Base-by-base conservation (phyloP, 148 eudicot genomes). In the Dysphania ambrosioides region DNA sequence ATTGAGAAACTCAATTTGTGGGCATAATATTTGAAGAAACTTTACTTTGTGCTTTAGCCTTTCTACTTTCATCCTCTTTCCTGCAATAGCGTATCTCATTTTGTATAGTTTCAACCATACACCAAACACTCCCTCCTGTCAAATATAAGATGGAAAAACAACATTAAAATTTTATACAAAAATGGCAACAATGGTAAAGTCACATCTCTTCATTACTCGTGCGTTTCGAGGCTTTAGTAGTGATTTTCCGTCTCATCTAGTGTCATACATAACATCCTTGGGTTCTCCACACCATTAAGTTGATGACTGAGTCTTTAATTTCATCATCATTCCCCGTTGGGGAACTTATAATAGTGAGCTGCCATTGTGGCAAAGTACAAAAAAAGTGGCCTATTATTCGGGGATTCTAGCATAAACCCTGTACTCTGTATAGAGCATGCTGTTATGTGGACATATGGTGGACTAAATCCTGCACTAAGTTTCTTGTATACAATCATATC, bases 111-210 rank as follows among this genome's bases (percentile, higher is more conserved):
- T 81, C 60, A 88, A 24, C 95, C 97, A 94, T 2, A 80, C 86
- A 23, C 84, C 86, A 65, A 89, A 87, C 76, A 88, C 8, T 72
- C 83, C 89, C 55, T 75, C 87, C 96, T 93, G 91, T 44, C 55
- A 64, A 15, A 36, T 36, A 4, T 6, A 7, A 51, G 51, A 2
- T 61, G 38, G 51, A 62, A 10, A 65, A 51, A 73, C 24, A 53
- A 53, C 60, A 34, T 32, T 24, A 11, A 60, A 27, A 60, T 24
- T 60, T 11, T 12, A 29, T 11, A 60, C 8, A 23, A 5, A 23
- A n/a, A n/a, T 4, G 8, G 27, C 18, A 56, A 56, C 60, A 23
- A 23, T 42, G 49, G 12, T 42, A 42, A 42, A 9, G 8, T 15
- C 49, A 9, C 16, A 12, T 9, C 12, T 42, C 26, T 53, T 19